Conservation (phyloP, 2,329 filamentous ascomycete species). For the Sarocladium oryzae region DNA sequence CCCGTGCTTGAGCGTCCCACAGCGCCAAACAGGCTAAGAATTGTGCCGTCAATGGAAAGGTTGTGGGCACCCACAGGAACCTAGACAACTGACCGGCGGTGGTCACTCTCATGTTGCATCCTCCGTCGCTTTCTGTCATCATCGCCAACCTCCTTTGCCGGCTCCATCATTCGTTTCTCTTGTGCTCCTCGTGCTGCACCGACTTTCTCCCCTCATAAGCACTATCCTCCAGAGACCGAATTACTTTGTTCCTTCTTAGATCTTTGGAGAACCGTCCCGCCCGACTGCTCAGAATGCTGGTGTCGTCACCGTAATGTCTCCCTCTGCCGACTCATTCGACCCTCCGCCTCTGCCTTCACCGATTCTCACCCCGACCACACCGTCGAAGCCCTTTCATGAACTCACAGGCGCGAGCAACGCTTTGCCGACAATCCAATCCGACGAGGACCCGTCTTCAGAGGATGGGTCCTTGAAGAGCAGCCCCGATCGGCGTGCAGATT, state of each 20-base stretch:
- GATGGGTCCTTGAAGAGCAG: conserved; percentile 20
- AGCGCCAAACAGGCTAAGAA: neutral
- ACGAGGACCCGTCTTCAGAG: conserved; percentile 25
- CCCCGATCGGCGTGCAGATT: conserved; percentile 17
- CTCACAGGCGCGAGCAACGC: neutral
- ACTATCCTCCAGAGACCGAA: no score
- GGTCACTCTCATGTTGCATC: no score
- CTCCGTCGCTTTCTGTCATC: neutral
- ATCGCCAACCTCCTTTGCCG: neutral
- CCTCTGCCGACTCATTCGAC: conserved; percentile 7
- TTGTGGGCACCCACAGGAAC: neutral
- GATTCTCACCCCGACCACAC: conserved; percentile 9
- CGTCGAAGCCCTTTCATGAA: neutral
- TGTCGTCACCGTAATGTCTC: neutral
- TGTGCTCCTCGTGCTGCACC: neutral
- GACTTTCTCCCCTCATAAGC: neutral
- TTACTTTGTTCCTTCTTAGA: no score
- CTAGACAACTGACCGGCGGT: no score
- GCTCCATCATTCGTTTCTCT: neutral
- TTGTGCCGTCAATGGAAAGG: neutral
- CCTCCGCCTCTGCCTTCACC: conserved; percentile 6
- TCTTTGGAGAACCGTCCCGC: neutral
- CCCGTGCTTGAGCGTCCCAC: no score
- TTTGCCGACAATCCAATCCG: conserved; percentile 17
- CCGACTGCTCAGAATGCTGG: neutral